These are phyloP conservation scores for Saitoella complicata DNA, from an alignment of 805 yeast genomes.

Conservation along the genomic window DNA sequence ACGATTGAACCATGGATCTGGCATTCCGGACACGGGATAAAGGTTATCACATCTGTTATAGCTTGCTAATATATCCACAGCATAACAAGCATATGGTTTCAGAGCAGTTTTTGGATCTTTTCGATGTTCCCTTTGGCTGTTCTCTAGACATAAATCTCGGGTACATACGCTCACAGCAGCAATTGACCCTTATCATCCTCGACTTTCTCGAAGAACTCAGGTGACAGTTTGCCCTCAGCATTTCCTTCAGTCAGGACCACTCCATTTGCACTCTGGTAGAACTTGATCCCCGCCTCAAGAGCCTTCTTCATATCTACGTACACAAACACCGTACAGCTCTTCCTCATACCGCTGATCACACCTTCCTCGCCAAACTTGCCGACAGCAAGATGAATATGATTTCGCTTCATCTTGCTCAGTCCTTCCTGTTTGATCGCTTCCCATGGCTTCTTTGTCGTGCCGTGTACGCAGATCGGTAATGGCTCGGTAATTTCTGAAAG, in stretches of 20 bases:
- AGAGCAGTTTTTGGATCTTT: no score
- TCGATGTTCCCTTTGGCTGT: no score
- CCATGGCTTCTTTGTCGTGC: constrained; percentile 44
- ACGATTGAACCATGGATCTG: no score
- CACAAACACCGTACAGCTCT: constrained; percentile 39
- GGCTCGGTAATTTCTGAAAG: constrained; percentile 23
- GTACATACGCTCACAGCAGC: background rate
- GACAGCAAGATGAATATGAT: constrained; percentile 74
- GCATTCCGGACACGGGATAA: no score
- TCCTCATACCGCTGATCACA: constrained; percentile 62
- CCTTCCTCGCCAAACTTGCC: constrained; percentile 31
- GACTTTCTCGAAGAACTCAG: constrained; percentile 28
- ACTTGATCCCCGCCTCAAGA: constrained; percentile 27
- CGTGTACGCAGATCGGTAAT: constrained; percentile 56
- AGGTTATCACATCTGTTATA: no score
- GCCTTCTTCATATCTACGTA: constrained; percentile 42
- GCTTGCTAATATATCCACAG: no score
- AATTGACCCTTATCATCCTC: constrained; percentile 18
- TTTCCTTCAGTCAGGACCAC: constrained; percentile 58
- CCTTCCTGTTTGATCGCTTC: constrained; percentile 39
- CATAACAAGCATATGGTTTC: no score
- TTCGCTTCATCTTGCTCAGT: constrained; percentile 51
- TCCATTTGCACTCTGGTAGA: constrained; percentile 54
- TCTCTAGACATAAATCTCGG: no score
- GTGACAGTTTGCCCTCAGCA: constrained; percentile 33